phyloP scores from a whole-genome alignment of 1,139 yeast genomes.

The Debaryomyces psychrophilus region DNA sequence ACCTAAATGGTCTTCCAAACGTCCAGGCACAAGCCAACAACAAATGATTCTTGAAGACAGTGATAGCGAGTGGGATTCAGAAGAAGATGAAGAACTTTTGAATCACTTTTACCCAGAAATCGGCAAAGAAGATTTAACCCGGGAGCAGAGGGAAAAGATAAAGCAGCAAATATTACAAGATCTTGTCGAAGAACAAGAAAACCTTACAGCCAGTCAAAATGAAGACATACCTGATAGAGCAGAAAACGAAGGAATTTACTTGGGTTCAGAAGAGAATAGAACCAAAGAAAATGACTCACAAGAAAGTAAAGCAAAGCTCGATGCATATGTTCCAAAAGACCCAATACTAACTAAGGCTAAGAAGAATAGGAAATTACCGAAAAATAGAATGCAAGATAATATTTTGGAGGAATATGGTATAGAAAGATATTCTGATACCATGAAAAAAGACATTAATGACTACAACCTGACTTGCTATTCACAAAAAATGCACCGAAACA shows the following conservation, averaged over 20 bases:
- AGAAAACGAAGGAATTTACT: conserved; percentile 39
- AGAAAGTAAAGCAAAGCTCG: conserved; percentile 21
- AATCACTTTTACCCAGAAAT: conserved; percentile 47
- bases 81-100: conserved; percentile 45
- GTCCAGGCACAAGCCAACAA: conserved; percentile 15
- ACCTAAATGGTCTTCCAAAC: conserved; percentile 46
- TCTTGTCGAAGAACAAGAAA: conserved; percentile 25
- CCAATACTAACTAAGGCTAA: conserved; percentile 23
- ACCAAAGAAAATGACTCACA: conserved; percentile 13
- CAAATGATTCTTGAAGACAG: conserved; percentile 31
- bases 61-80: conserved; percentile 49
- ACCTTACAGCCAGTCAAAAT: conserved; percentile 18
- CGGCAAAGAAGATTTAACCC: conserved; percentile 35
- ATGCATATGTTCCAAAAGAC: conserved; percentile 32
- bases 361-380: conserved; percentile 35
- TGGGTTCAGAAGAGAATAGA: conserved; percentile 29
- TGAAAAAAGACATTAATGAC: conserved; percentile 27
- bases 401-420: conserved; percentile 48
- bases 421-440: conserved; percentile 32
- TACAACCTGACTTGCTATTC: conserved; percentile 30
- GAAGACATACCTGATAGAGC: conserved; percentile 18
- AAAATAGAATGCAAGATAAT: conserved; percentile 35
- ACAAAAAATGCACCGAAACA: conserved; percentile 23
- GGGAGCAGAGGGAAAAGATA: conserved; percentile 41
- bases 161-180: conserved; percentile 41